Base-by-base conservation (phyloP, 1,139 yeast species). In the Eremothecium sinecaudum region DNA sequence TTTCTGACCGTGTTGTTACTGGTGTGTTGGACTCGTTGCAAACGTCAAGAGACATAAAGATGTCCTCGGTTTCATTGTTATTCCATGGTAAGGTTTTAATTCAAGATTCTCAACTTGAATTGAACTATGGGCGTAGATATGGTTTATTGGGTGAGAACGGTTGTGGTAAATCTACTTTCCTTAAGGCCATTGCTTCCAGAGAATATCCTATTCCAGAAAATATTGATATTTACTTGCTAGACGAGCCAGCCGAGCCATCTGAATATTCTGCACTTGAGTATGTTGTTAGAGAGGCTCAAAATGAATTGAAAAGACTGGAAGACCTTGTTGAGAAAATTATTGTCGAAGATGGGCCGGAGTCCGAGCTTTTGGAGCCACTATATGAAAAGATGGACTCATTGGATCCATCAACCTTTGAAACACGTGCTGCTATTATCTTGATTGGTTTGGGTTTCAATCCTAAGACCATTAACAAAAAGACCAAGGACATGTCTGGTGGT, bases 401-500 rank as follows among this genome's bases (percentile, higher is more conserved):
- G 90, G 99, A 90, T 60, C 95, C 98, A 33, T 58, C 87, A 36
- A 90, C 98, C 38, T 90, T 90, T 56, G 98, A 90, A 69, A 69
- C 93, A 32, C 78, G 98, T 65, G 98, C 99, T 38, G 94, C 98
- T 38, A 68, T 86, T 48, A 92, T 90, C 56, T 71, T 90, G 57
- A 83, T 84, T 50, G 99, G 98, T 86, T 75, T 90, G 63, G 98
- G 99, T 57, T 90, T 90, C 76, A 83, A 82, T 65, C 58, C 79
- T 38, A 66, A 66, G 51, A 90, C 97, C 42, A 86, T 87, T 56
- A 73, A 75, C 61, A 79, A 79, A 67, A 80, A 77, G 67, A 90
- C 98, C 56, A 87, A 84, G 66, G 98, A 90, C 61, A 90, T 90
- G 98, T 84, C 96, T 60, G 99, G 99, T 75, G 84, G 84, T 55